Evolutionary conservation across 2,329 filamentous ascomycete genomes (phyloP).

Genomic region (Aotearoamyces nothofagi): DNA sequence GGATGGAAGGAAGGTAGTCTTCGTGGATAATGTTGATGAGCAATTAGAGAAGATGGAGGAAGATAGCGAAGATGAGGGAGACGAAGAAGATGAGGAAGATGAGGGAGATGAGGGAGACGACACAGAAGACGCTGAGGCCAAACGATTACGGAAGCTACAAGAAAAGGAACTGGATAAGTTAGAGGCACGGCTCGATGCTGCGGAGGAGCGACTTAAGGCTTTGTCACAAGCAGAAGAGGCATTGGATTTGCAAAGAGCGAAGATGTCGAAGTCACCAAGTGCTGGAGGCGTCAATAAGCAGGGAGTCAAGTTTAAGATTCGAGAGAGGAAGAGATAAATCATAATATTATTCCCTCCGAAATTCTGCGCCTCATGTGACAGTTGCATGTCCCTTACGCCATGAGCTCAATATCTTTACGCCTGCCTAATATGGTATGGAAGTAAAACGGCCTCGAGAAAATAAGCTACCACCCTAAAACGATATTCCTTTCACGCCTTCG

Average conservation of each 20-base stretch:
- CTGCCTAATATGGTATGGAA: too few species aligned
- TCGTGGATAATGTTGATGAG: conserved; percentile 17
- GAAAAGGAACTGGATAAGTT: conserved; percentile 32
- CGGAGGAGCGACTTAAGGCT: conserved; percentile 36
- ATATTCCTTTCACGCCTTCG: conserved; percentile 21
- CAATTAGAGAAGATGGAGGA: conserved; percentile 6
- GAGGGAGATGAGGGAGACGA: conserved; percentile 1
- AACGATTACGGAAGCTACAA: conserved; percentile 24
- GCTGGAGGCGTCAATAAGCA: conserved; percentile 41
- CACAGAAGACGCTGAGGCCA: conserved; percentile 6
- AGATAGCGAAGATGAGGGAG: conserved; percentile 6
- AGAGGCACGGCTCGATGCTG: conserved; percentile 29
- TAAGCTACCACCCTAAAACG: too few species aligned
- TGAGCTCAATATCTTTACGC: too few species aligned
- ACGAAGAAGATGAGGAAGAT: conserved; percentile 11
- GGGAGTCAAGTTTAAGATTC: conserved; percentile 47
- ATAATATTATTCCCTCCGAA: not conserved
- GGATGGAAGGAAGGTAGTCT: conserved; percentile 20
- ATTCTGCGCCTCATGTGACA: too few species aligned
- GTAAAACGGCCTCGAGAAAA: too few species aligned
- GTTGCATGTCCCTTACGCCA: too few species aligned
- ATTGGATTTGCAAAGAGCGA: conserved; percentile 42
- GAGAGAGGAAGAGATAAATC: conserved; percentile 37
- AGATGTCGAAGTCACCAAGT: conserved; percentile 51
- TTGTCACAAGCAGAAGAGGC: conserved; percentile 39